Evolutionary conservation across 805 yeast genomes (phyloP).

Genomic region (Teunomyces pallodes): DNA sequence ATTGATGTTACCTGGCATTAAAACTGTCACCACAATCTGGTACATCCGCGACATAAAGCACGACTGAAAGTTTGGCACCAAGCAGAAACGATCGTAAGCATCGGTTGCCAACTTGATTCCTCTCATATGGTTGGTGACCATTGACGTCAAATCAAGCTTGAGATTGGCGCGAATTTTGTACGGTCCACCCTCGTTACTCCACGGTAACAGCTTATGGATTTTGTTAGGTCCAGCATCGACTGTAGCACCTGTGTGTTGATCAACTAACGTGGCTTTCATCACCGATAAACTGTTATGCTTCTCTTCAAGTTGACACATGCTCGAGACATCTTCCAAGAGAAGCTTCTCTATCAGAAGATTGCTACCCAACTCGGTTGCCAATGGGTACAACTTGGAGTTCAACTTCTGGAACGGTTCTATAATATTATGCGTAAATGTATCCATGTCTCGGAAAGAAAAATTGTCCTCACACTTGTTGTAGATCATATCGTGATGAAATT

Average conservation of each 20-base stretch:
- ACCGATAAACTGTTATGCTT: constrained; percentile 25
- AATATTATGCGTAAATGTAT: constrained; percentile 24
- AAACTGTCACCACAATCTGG: constrained; percentile 22
- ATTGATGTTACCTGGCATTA: constrained; percentile 1
- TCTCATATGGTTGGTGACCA: constrained; percentile 10
- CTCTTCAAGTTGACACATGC: constrained; percentile 24
- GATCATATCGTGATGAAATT: constrained; percentile 34
- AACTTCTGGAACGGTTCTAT: constrained; percentile 19
- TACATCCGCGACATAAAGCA: constrained; percentile 33
- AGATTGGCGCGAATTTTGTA: constrained; percentile 4
- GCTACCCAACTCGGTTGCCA: constrained; percentile 20
- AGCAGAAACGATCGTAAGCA: constrained; percentile 24
- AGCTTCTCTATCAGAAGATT: constrained; percentile 27
- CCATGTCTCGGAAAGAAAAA: constrained; percentile 10
- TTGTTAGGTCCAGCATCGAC: not conserved
- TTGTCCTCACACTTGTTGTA: constrained; percentile 18
- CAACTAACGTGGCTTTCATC: not conserved
- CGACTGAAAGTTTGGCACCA: constrained; percentile 41
- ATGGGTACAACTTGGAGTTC: constrained; percentile 16
- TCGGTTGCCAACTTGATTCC: not conserved
- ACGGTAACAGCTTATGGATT: constrained; percentile 12
- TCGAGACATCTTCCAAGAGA: constrained; percentile 28
- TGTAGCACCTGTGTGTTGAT: constrained; percentile 1
- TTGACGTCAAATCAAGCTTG: constrained; percentile 12
- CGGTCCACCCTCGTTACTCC: not conserved